These are phyloP conservation scores for Colletotrichum sp. DNA, from an alignment of 2,329 filamentous ascomycete genomes.

Conservation along the genomic window DNA sequence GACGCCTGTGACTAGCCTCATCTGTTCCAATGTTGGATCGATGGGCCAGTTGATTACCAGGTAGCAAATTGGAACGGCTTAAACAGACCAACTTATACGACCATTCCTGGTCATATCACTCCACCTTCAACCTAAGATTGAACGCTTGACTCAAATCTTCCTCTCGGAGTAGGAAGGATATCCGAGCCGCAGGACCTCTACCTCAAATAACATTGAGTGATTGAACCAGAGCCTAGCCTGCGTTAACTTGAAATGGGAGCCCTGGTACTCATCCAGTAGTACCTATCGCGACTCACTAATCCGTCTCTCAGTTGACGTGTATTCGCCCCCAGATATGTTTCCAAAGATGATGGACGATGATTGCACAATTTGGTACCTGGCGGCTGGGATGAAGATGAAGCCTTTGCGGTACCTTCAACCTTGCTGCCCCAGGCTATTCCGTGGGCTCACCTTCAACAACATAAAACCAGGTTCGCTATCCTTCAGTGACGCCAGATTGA, in stretches of 20 bases:
- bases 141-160: too few relatives aligned
- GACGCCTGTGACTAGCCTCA: too few relatives aligned
- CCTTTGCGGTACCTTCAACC: background rate
- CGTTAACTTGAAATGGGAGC: rapidly evolving
- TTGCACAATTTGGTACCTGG: background rate
- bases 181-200: too few relatives aligned
- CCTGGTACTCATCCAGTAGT: rapidly evolving
- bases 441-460: background rate
- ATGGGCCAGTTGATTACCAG: too few relatives aligned
- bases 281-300: background rate
- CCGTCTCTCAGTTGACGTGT: too few relatives aligned
- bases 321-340: background rate
- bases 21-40: rapidly evolving
- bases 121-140: rapidly evolving
- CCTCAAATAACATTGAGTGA: background rate
- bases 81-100: too few relatives aligned
- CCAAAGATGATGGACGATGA: background rate
- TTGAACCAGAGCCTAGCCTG: background rate
- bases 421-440: background rate
- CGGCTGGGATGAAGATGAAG: background rate
- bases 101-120: too few relatives aligned
- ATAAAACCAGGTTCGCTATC: rapidly evolving
- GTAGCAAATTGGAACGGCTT: too few relatives aligned
- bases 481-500: background rate
- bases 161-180: too few relatives aligned